Conservation (phyloP, 495 filamentous ascomycete genomes). For the Podospora anserina region DNA sequence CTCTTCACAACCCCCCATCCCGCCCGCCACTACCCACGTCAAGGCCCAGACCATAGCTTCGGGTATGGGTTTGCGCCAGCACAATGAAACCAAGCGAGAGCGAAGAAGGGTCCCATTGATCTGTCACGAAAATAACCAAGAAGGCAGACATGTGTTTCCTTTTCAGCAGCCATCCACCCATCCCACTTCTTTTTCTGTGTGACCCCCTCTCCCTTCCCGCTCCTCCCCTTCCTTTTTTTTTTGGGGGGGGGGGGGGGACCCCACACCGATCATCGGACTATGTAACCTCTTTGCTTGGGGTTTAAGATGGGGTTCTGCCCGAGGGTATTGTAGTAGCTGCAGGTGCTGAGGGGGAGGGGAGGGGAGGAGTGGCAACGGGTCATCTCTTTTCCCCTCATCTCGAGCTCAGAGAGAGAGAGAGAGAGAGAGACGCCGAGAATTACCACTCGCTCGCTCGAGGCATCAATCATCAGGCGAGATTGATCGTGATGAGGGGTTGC, state of each 20-base stretch:
- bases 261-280: not conserved
- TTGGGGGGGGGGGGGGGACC: not conserved
- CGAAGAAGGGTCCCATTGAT: not conserved
- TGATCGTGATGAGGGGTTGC: not conserved
- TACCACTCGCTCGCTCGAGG: not conserved
- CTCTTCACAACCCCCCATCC: not conserved
- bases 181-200: not conserved
- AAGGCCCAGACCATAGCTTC: not conserved
- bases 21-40: not conserved
- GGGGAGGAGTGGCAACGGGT: not conserved
- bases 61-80: not conserved
- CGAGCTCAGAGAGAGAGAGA: not conserved
- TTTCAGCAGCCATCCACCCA: no score
- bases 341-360: not conserved
- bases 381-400: no score
- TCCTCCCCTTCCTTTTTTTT: not conserved
- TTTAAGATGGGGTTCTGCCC: not conserved
- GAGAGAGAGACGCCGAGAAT: not conserved
- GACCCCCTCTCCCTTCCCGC: not conserved
- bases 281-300: not conserved
- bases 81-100: slow-evolving; percentile 5
- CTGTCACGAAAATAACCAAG: slow-evolving; percentile 2
- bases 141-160: not conserved
- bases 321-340: not conserved
- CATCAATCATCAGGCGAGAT: not conserved